phyloP scores from a whole-genome alignment of 495 filamentous ascomycete genomes.

The Bombardia bombarda region DNA sequence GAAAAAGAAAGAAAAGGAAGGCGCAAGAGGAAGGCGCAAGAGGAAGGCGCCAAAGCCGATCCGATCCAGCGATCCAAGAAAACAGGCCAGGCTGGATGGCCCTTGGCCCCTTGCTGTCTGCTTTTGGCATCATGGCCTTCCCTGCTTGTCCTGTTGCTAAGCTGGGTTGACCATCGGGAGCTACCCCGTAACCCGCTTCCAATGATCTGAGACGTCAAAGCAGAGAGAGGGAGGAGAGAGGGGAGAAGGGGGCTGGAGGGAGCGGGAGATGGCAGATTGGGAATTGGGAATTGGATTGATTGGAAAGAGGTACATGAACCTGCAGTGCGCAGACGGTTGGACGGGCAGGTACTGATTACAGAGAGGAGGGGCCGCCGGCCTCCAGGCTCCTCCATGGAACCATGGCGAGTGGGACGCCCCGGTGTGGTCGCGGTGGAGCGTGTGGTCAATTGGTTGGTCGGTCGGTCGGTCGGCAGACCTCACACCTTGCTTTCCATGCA shows the following conservation, averaged over 20 bases:
- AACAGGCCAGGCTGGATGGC: not conserved
- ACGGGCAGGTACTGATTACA: too few species aligned
- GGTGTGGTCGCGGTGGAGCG: too few species aligned
- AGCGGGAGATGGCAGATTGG: conserved; percentile 3
- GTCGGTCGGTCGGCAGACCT: too few species aligned
- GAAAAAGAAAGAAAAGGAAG: not conserved
- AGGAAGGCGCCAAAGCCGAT: not conserved
- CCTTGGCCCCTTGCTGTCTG: not conserved
- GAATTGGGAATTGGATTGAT: not conserved
- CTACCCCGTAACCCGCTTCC: not conserved
- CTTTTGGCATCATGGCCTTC: not conserved
- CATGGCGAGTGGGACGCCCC: too few species aligned
- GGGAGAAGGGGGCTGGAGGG: conserved; percentile 1
- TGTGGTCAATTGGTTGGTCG: too few species aligned
- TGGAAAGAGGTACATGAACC: too few species aligned
- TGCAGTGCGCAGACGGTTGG: too few species aligned
- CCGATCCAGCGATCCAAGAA: too few species aligned
- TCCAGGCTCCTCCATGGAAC: too few species aligned
- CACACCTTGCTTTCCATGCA: too few species aligned
- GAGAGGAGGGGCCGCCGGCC: too few species aligned
- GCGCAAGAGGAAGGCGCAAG: not conserved
- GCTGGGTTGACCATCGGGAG: not conserved
- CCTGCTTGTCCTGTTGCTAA: not conserved
- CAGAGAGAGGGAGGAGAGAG: conserved; percentile 1
- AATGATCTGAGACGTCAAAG: conserved; percentile 11